Conservation (phyloP, 2,329 filamentous ascomycete genomes). For the Emmonsia crescens region DNA sequence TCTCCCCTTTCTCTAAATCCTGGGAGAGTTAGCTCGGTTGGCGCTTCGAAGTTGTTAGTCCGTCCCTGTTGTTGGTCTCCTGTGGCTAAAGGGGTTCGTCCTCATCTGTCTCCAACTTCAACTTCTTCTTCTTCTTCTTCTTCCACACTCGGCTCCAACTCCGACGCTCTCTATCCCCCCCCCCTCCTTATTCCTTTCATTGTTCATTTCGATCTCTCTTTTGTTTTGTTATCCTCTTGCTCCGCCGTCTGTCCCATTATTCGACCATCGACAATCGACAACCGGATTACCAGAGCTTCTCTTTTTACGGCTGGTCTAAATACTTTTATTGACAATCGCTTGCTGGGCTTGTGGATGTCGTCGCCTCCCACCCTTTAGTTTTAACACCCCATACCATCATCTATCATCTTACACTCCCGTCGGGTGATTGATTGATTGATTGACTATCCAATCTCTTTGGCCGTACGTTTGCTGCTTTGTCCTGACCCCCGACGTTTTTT, state of each 20-base stretch:
- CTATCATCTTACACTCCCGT: not conserved
- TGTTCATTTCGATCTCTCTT: not conserved
- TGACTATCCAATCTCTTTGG: not conserved
- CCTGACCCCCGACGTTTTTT: not conserved
- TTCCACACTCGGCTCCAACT: not conserved
- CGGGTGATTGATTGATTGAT: not conserved
- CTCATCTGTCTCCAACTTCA: not conserved
- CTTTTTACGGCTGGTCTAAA: slow-evolving; percentile 7
- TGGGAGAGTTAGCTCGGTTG: not conserved
- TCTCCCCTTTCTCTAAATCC: not conserved
- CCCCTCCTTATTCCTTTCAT: not conserved
- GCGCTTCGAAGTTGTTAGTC: not conserved
- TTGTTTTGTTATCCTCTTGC: not conserved
- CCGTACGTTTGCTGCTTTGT: not conserved
- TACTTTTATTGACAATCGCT: slow-evolving; percentile 14
- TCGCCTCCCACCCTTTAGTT: slow-evolving; percentile 6
- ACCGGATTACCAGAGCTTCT: slow-evolving; percentile 1
- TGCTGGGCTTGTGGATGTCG: slow-evolving; percentile 19
- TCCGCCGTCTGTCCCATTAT: not conserved
- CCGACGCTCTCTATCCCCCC: not conserved
- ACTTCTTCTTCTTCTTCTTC: not conserved
- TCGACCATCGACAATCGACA: not conserved
- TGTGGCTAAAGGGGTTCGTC: not conserved
- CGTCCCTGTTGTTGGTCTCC: not conserved
- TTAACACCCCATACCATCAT: not conserved